Percentiles rank a stretch among this genome's conserved stretches.
These are phyloP conservation scores for Fragaria vesca DNA, from an alignment of 306 rosid species.

Conservation along the genomic window DNA sequence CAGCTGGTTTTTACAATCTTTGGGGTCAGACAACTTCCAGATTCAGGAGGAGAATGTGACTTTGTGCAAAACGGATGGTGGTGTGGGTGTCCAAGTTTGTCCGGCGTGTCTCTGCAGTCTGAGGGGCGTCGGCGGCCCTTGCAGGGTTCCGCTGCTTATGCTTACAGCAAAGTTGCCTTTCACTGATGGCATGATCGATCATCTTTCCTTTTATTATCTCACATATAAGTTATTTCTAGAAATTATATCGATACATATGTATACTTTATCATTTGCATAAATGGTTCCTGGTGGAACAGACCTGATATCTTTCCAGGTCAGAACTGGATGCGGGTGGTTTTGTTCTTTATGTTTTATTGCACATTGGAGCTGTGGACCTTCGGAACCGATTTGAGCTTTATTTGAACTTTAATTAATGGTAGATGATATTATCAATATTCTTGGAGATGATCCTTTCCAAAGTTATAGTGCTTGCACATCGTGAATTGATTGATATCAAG, in stretches of 20 bases:
- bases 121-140: slow-evolving; percentile 7
- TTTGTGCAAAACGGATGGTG: slow-evolving; percentile 9
- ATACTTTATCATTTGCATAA: slow-evolving; percentile 32
- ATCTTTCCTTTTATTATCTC: neutral
- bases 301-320: slow-evolving; percentile 14
- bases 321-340: slow-evolving; percentile 22
- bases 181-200: neutral
- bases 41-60: slow-evolving; percentile 18
- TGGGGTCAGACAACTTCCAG: slow-evolving; percentile 45
- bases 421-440: neutral
- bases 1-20: slow-evolving; percentile 53
- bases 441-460: neutral
- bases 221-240: neutral
- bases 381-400: neutral
- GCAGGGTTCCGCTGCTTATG: slow-evolving; percentile 29
- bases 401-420: neutral
- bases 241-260: slow-evolving; percentile 25
- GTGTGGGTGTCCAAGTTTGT: neutral
- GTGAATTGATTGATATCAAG: too few relatives aligned
- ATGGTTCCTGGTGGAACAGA: slow-evolving; percentile 27
- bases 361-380: neutral
- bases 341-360: slow-evolving; percentile 9
- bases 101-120: slow-evolving; percentile 2
- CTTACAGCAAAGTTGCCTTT: neutral
- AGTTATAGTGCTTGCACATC: neutral